Base-by-base conservation (phyloP, 805 yeast species). In the Torulaspora quercuum region DNA sequence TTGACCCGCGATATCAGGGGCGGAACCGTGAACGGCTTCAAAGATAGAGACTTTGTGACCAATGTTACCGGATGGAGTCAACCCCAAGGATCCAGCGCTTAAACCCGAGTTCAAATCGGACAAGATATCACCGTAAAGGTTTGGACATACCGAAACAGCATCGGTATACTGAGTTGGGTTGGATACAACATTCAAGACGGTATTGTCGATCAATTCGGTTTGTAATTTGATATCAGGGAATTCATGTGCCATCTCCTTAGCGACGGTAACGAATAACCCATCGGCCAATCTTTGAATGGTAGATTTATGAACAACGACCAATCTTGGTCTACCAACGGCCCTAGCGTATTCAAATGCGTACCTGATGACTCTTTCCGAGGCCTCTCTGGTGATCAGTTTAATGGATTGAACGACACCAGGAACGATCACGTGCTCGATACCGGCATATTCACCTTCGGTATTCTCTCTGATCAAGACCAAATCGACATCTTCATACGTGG, bases 21-120 rank as follows among this genome's bases (percentile, higher is more conserved):
- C 98, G 41, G 97, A 89, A 67, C 98, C 98, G 68, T 92, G 98
- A 61, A 92, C 98, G 49, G 98, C 98, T 78, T 92, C 98, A 67
- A 92, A 92, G 64, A 92, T 90, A 39, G 97, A 87, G 48, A 90
- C 95, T 65, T 85, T 82, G 75, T 87, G 86, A 74, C 98, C 98
- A 89, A 92, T 92, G 80, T 92, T 92, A 67, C 96, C 98, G 44
- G 96, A 87, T 52, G 98, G 98, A 45, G 98, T 92, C 66, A 92
- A 79, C 70, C 98, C 98, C 61, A 90, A 78, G 63, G 98, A 97
- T 65, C 98, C 98, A 52, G 94, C 94, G 35, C 64, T 57, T 61
- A 92, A 75, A 70, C 98, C 98, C 42, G 96, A 85, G 54, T 95
- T 87, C 67, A 92, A 75, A 69, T 92, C 98, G 49, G 97, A 90